Evolutionary conservation across 176 grass and related monocot species (phyloP).

Genomic region (Calamus simplicifolius): DNA sequence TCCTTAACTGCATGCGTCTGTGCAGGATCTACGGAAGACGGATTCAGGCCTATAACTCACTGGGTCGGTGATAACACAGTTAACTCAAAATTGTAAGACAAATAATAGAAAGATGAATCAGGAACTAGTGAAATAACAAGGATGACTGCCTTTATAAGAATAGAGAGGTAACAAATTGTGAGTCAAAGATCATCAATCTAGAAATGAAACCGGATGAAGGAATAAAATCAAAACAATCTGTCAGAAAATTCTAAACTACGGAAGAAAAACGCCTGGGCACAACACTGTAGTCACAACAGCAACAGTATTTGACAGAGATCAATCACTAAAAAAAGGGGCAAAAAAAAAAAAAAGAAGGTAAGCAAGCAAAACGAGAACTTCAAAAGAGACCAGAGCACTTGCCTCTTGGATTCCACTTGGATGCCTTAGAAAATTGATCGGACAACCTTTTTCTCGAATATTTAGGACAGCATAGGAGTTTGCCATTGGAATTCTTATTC

Average conservation of each 20-base stretch:
- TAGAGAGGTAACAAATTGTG: too few species aligned
- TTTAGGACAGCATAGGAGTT: constrained; percentile 44
- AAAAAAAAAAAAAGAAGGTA: neutral
- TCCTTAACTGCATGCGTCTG: constrained; percentile 80
- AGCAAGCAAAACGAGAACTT: neutral
- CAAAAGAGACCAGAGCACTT: neutral
- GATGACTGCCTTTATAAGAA: too few species aligned
- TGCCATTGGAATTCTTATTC: neutral
- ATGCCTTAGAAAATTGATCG: constrained; percentile 28
- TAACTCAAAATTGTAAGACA: neutral
- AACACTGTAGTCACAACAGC: too few species aligned
- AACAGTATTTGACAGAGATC: neutral
- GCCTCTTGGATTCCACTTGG: constrained; percentile 65
- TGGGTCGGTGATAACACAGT: neutral
- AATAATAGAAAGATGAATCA: neutral
- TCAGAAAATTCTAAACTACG: too few species aligned
- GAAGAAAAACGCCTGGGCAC: too few species aligned
- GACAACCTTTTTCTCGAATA: constrained; percentile 78
- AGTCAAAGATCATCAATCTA: too few species aligned
- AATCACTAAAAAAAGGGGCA: neutral
- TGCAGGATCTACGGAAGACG: constrained; percentile 40
- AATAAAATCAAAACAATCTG: too few species aligned
- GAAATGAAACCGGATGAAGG: too few species aligned
- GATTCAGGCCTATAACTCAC: constrained; percentile 1
- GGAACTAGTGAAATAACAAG: too few species aligned